Evolutionary conservation across 148 eudicot genomes (phyloP), one percentile per base, ranked within the genome.

Genomic region (Rhododendron williamsianum): DNA sequence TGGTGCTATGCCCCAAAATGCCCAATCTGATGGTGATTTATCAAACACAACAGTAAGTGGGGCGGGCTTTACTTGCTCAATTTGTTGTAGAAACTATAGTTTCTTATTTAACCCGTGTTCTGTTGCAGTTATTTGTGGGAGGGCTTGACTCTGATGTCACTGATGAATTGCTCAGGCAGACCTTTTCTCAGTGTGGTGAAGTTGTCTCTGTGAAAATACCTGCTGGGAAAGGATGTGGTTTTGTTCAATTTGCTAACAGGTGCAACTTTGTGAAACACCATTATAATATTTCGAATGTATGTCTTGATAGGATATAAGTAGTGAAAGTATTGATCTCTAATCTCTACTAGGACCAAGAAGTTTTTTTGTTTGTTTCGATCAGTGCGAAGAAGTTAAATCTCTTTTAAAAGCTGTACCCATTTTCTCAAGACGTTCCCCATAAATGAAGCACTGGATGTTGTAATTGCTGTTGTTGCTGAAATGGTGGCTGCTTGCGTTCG

Each of bases 231-330:
- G 92, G 93, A 85, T 93, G 95, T 86, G 95, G 93, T 84, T 93
- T 93, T 85, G 95, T 93, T 11, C 93, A 92, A 84, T 93, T 91
- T 89, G 88, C 89, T 25, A 86, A 87, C 89, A 90, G 95, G 95
- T 93, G 85, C 69, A 23, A 38, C 41, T 58, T 46, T 84, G 3
- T 63, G 30, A 63, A 67, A 12, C 30, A 6, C 1, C 30, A 52
- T 11, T n/a, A 48, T 30, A 27, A 35, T 30, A 71, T 30, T 74
- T 27, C 23, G 23, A 46, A 35, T 76, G 49, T 48, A 83, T 48
- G 16, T 49, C 52, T 12, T 69, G 49, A 71, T 69, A 12, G 27
- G 45, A 58, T 30, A 33, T 23, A n/a, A 30, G 19, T 48, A 21
- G 33, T 83, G 65, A 71, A 9, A 19, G 63, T 60, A 45, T 36